These are phyloP conservation scores for Yamagishiella unicocca DNA, from an alignment of 139 green algal species.

Conservation along the genomic window DNA sequence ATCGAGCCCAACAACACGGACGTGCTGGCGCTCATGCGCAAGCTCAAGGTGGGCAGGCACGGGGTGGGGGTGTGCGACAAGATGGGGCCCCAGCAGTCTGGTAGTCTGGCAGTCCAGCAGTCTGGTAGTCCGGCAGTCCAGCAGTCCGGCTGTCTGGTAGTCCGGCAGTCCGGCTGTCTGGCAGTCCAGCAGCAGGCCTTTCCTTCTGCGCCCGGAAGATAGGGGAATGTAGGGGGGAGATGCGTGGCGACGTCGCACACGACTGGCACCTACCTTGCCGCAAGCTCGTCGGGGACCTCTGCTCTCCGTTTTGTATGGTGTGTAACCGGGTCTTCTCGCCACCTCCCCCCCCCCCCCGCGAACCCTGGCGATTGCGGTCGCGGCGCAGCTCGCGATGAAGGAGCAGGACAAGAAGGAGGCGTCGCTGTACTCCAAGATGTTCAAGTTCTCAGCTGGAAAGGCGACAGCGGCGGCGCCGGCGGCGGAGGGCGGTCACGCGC, in stretches of 20 bases:
- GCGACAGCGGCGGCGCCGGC: neutral
- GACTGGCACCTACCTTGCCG: too few relatives aligned
- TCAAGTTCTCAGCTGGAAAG: constrained; percentile 47
- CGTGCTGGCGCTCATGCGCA: constrained; percentile 59
- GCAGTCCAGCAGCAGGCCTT: too few relatives aligned
- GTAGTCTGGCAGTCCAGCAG: too few relatives aligned
- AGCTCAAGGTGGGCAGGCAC: constrained; percentile 56
- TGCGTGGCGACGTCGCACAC: too few relatives aligned
- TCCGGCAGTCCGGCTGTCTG: too few relatives aligned
- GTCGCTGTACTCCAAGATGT: constrained; percentile 78
- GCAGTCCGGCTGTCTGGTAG: too few relatives aligned
- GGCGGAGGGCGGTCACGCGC: neutral
- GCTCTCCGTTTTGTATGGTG: too few relatives aligned
- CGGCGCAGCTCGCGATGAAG: constrained; percentile 43
- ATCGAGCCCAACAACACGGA: constrained; percentile 72
- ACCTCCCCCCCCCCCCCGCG: neutral
- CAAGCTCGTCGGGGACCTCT: too few relatives aligned
- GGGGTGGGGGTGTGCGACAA: neutral
- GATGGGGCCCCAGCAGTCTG: neutral
- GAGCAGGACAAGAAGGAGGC: constrained; percentile 78
- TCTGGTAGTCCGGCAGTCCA: too few relatives aligned
- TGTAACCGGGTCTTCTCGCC: too few relatives aligned
- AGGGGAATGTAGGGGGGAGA: too few relatives aligned
- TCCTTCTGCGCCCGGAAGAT: too few relatives aligned
- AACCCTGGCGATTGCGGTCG: neutral